Percentiles rank a stretch among this genome's conserved stretches.
phyloP scores from a whole-genome alignment of 176 grass and related monocot species.

The Typha latifolia region DNA sequence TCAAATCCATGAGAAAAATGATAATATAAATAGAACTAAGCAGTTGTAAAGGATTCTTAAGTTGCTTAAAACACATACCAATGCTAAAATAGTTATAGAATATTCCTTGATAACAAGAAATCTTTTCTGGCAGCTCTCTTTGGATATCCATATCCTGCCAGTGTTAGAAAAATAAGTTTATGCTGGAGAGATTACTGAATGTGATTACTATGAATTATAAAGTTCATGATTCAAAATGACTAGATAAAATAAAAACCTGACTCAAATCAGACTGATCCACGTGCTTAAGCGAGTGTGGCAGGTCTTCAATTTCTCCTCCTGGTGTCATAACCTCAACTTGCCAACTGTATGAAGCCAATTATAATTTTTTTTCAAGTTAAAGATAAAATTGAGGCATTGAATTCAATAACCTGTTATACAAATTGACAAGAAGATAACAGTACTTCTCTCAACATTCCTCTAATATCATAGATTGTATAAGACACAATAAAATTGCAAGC shows the following conservation, averaged over 20 bases:
- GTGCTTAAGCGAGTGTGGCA: slow-evolving; percentile 70
- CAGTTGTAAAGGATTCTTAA: background rate
- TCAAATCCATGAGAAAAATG: no score
- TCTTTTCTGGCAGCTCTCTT: slow-evolving; percentile 48
- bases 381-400: no score
- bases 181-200: no score
- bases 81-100: slow-evolving; percentile 99
- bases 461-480: no score
- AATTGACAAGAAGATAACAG: no score
- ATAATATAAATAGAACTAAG: no score
- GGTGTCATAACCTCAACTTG: slow-evolving; percentile 54
- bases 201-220: no score
- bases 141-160: slow-evolving; percentile 54
- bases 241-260: slow-evolving; percentile 27
- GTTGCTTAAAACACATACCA: slow-evolving; percentile 39
- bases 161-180: background rate
- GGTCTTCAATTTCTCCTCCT: slow-evolving; percentile 56
- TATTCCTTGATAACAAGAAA: slow-evolving; percentile 82
- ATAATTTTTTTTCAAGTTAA: background rate
- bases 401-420: no score
- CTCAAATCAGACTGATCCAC: slow-evolving; percentile 29
- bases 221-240: background rate
- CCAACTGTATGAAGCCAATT: slow-evolving; percentile 58
- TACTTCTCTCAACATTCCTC: no score
- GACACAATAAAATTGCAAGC: no score